Conservation (phyloP, 176 grass and related monocot species). For the Dendrocalamus sinicus region DNA sequence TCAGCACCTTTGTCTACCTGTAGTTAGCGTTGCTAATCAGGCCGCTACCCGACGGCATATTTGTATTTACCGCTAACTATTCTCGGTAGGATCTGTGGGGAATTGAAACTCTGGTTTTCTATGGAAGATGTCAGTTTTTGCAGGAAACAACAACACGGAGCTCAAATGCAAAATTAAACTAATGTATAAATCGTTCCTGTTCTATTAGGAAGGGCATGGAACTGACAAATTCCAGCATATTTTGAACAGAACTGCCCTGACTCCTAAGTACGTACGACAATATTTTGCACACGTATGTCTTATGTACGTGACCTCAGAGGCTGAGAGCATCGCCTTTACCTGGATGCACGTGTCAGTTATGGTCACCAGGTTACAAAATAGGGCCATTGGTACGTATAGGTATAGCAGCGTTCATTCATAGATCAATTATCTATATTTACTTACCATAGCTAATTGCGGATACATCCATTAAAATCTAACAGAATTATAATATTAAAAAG, state of each 20-base stretch:
- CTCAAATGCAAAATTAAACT: not conserved
- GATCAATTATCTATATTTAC: not conserved
- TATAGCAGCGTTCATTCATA: not conserved
- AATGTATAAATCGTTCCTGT: not conserved
- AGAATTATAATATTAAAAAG: no score
- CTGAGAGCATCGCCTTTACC: not conserved
- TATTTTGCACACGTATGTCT: not conserved
- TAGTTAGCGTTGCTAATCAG: not conserved
- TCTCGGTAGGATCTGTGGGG: constrained; percentile 18
- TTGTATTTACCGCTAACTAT: not conserved
- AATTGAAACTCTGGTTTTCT: constrained; percentile 10
- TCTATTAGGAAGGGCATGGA: not conserved
- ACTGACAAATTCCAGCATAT: no score
- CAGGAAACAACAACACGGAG: not conserved
- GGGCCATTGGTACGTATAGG: not conserved
- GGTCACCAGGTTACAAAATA: not conserved
- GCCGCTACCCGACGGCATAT: not conserved
- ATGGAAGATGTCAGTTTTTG: not conserved
- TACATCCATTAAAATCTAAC: no score
- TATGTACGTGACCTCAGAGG: not conserved
- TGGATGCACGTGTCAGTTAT: not conserved
- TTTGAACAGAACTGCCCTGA: not conserved
- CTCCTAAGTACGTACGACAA: no score
- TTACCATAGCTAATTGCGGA: not conserved
- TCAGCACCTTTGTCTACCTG: not conserved